These are phyloP conservation scores for Pseudozyma sp. DNA, from an alignment of 1,284 basidiomycete species.

Conservation along the genomic window DNA sequence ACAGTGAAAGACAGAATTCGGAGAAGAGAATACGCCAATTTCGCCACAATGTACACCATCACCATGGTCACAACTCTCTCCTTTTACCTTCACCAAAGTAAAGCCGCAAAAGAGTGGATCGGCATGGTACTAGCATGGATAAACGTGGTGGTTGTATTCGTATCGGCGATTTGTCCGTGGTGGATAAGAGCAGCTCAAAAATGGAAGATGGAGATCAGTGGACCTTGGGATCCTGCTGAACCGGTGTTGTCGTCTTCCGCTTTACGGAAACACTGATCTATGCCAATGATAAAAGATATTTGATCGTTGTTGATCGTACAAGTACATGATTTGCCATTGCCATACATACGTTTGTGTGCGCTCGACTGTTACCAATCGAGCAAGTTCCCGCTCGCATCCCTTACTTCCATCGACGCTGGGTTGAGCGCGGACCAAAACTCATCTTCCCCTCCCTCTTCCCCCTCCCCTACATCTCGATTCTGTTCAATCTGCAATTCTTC, in stretches of 20 bases:
- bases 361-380: slow-evolving; percentile 23
- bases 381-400: slow-evolving; percentile 24
- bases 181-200: slow-evolving; percentile 57
- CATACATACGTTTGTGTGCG: not conserved
- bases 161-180: slow-evolving; percentile 46
- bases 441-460: slow-evolving; percentile 15
- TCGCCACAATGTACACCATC: not conserved
- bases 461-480: not conserved
- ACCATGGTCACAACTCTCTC: slow-evolving; percentile 1
- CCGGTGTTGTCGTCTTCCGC: slow-evolving; percentile 14
- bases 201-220: slow-evolving; percentile 60
- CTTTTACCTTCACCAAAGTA: not conserved
- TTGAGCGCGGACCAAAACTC: slow-evolving; percentile 40
- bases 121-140: slow-evolving; percentile 10
- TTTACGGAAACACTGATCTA: too few relatives aligned
- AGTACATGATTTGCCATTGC: not conserved
- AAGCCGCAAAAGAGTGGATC: slow-evolving; percentile 1
- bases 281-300: not conserved
- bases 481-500: not conserved
- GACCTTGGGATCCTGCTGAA: slow-evolving; percentile 59
- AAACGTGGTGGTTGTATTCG: slow-evolving; percentile 28
- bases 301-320: not conserved
- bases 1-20: not conserved
- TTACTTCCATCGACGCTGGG: slow-evolving; percentile 16
- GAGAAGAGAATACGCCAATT: not conserved